Percentiles rank a stretch among this genome's conserved stretches.
Conservation (phyloP, 768 basidiomycete genomes). For the Suillus subluteus region DNA sequence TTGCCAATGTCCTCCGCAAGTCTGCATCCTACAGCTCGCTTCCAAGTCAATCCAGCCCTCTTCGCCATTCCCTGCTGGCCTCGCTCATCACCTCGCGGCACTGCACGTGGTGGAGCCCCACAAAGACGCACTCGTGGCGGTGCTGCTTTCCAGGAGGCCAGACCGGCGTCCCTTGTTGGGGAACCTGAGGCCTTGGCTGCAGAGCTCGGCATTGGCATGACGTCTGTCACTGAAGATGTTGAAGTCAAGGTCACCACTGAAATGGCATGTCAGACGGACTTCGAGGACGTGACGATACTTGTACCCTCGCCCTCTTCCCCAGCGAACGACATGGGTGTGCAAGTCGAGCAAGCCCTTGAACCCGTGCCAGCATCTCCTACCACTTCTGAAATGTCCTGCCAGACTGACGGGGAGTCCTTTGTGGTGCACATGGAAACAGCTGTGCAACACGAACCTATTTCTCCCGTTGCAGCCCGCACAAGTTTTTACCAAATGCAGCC, state of each 20-base stretch:
- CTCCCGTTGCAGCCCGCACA: slow-evolving; percentile 32
- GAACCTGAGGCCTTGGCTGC: slow-evolving; percentile 73
- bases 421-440: slow-evolving; percentile 48
- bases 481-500: slow-evolving; percentile 37
- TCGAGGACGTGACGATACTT: slow-evolving; percentile 33
- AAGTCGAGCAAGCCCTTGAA: slow-evolving; percentile 37
- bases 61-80: slow-evolving; percentile 60
- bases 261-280: slow-evolving; percentile 69
- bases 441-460: slow-evolving; percentile 48
- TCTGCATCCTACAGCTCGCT: slow-evolving; percentile 45
- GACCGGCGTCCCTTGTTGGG: slow-evolving; percentile 72
- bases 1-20: slow-evolving; percentile 77
- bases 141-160: slow-evolving; percentile 67
- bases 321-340: slow-evolving; percentile 45
- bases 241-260: slow-evolving; percentile 54
- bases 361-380: slow-evolving; percentile 21
- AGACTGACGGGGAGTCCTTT: slow-evolving; percentile 48
- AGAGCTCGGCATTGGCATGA: slow-evolving; percentile 58
- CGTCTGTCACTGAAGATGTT: slow-evolving; percentile 42
- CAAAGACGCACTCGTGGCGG: slow-evolving; percentile 66
- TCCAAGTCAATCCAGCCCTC: slow-evolving; percentile 57
- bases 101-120: slow-evolving; percentile 48
- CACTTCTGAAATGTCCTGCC: slow-evolving; percentile 44
- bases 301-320: slow-evolving; percentile 31
- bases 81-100: slow-evolving; percentile 37